These are phyloP conservation scores for Eucalyptus pauciflora DNA, from an alignment of 345 rosid species.

Conservation along the genomic window DNA sequence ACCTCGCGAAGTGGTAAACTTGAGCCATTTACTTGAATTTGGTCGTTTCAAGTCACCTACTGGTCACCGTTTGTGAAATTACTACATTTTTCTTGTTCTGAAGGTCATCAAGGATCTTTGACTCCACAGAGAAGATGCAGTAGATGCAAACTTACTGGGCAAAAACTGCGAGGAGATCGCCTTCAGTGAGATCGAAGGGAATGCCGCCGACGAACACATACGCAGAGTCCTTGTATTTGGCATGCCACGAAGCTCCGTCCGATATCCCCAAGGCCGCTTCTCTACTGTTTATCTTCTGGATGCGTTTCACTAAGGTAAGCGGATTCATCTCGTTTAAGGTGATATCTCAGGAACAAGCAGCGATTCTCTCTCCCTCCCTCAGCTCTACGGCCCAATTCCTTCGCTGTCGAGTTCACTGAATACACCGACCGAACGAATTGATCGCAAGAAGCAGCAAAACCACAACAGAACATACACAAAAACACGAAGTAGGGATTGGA, in stretches of 20 bases:
- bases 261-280: constrained; percentile 79
- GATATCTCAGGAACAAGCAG: not conserved
- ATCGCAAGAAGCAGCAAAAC: not conserved
- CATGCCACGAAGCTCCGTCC: constrained; percentile 91
- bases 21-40: not conserved
- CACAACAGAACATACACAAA: not conserved
- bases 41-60: not conserved
- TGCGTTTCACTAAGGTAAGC: constrained; percentile 67
- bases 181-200: constrained; percentile 91
- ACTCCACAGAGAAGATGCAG: not conserved
- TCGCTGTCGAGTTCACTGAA: not conserved
- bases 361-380: not conserved
- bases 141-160: constrained; percentile 47
- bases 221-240: constrained; percentile 83
- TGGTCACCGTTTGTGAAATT: not conserved
- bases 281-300: constrained; percentile 61
- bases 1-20: not conserved
- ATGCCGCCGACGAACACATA: constrained; percentile 76
- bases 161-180: constrained; percentile 91
- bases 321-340: constrained; percentile 46
- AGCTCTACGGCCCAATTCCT: not conserved
- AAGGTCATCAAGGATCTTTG: not conserved
- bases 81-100: not conserved
- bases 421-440: not conserved
- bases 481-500: not conserved